Evolutionary conservation across 768 basidiomycete species (phyloP), one percentile per base, ranked within the genome.

Genomic region (Psilocybe cyanescens): DNA sequence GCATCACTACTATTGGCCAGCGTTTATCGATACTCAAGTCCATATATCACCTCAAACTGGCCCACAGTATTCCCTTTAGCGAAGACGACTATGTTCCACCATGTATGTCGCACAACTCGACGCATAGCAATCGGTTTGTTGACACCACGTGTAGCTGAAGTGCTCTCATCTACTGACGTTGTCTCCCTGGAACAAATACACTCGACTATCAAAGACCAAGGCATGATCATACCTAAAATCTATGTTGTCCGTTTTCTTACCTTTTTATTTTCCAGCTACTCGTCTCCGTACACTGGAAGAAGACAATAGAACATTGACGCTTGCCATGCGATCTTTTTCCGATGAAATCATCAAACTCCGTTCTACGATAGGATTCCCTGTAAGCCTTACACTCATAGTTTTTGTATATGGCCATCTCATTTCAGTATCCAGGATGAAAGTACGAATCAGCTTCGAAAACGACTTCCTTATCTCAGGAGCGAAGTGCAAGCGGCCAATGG

Each of bases 11-110:
- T 39, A 84, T 98, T 61, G 97, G 97, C 16, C 97, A 98, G 75
- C 81, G 97, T 55, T 75, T 99, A 35, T 82, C 91, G 44, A 93
- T 99, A 63, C 87, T 99, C 71, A 95, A 94, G 72, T 90, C 91
- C 46, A 87, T 98, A 54, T 98, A 97, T 77, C 85, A 86, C 53
- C 78, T 92, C 67, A 99, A 99, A 80, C 75, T 95, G 54, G 86
- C 86, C 1, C 83, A 95, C 69, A 86, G 86, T 60, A 79, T 99
- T 55, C 86, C 90, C 17, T 86, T 95, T 65, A 91, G 92, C 60
- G 76, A 87, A 35, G 92, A 92, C 66, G 84, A 92, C 68, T 97
- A 94, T 71, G 83, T 95, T 12, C 95, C 95, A 14, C 92, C 93
- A 58, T 95, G 94, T 94, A 71, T 67, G 92, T 78, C 50, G 24